These are phyloP conservation scores for Triangularia verruculosa DNA, from an alignment of 2,329 filamentous ascomycete species.

Conservation along the genomic window DNA sequence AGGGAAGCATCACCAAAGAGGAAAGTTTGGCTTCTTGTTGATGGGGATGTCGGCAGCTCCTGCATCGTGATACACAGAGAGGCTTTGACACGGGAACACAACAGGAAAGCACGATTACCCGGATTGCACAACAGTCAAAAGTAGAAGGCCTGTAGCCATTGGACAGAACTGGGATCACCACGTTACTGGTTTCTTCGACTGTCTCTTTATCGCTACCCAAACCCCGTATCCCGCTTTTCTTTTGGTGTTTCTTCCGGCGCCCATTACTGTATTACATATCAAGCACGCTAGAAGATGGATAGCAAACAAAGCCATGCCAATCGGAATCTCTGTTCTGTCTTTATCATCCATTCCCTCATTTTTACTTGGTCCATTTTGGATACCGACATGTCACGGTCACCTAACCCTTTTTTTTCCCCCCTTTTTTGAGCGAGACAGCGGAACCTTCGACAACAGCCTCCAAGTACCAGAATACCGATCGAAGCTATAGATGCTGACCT, in stretches of 20 bases:
- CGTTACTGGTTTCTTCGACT: neutral
- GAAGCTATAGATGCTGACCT: neutral
- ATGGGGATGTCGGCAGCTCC: neutral
- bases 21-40: neutral
- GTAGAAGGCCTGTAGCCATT: neutral
- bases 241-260: neutral
- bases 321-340: neutral
- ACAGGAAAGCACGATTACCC: constrained; percentile 6
- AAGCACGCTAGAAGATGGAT: neutral
- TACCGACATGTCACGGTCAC: neutral
- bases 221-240: neutral
- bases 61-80: neutral
- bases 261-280: neutral
- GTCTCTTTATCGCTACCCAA: neutral
- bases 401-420: no score
- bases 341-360: neutral
- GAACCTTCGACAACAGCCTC: no score
- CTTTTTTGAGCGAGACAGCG: no score
- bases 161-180: constrained; percentile 1
- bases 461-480: neutral
- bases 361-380: neutral
- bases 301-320: neutral
- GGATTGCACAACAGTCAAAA: constrained; percentile 11
- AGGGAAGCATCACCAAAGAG: neutral
- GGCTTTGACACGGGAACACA: constrained; percentile 2